These are phyloP conservation scores for Volvox carteri DNA, from an alignment of 163 green algal genomes.

Conservation along the genomic window DNA sequence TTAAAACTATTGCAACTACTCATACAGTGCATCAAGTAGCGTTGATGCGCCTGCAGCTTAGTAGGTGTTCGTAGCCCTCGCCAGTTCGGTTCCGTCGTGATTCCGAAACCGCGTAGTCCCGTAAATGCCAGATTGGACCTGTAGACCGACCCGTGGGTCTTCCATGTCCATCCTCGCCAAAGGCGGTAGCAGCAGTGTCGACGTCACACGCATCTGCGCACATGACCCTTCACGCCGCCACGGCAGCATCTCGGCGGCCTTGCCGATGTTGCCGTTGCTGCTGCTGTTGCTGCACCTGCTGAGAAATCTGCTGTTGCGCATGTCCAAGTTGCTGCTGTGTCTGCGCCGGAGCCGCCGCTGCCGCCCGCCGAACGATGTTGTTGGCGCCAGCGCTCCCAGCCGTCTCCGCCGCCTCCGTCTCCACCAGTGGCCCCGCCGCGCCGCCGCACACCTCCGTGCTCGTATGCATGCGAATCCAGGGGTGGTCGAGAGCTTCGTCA, in stretches of 20 bases:
- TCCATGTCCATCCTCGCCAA: not conserved
- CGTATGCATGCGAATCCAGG: conserved; percentile 53
- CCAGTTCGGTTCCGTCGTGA: too few relatives aligned
- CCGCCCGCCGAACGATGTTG: conserved; percentile 32
- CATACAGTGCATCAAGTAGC: too few relatives aligned
- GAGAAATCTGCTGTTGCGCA: not conserved
- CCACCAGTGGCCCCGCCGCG: conserved; percentile 30
- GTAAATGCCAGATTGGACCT: too few relatives aligned
- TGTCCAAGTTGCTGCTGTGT: not conserved
- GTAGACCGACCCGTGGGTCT: too few relatives aligned
- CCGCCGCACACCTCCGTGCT: not conserved
- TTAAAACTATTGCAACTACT: too few relatives aligned
- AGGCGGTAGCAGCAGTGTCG: not conserved
- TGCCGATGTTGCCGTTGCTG: not conserved
- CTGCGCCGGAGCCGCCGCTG: not conserved
- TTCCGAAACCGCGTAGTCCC: too few relatives aligned
- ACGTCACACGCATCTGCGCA: not conserved
- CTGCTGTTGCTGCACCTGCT: not conserved
- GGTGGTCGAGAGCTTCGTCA: conserved; percentile 69
- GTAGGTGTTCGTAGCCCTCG: too few relatives aligned
- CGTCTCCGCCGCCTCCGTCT: not conserved
- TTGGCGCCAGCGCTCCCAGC: not conserved
- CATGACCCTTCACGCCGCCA: conserved; percentile 7
- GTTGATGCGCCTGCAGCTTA: too few relatives aligned
- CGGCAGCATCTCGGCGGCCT: not conserved